Conservation (phyloP, 73 alveolate species). For the Paramecium biaurelia region DNA sequence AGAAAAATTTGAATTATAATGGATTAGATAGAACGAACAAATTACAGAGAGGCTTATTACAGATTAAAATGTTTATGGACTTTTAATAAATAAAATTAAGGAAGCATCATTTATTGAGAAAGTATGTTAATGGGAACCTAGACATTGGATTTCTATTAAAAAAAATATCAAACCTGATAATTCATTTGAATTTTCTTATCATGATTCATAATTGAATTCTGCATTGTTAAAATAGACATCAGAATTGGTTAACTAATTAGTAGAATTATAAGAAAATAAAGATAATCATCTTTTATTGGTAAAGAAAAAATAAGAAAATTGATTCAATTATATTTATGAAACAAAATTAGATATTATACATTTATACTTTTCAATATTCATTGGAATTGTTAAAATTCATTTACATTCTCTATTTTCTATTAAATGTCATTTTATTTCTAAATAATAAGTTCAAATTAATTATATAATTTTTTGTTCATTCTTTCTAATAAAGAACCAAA, state of each 20-base stretch:
- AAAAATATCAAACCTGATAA: background rate
- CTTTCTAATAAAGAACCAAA: background rate
- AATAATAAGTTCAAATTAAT: background rate
- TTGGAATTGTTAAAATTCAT: background rate
- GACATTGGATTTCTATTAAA: background rate
- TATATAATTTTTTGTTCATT: background rate
- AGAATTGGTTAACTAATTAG: background rate
- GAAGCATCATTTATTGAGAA: background rate
- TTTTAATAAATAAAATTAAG: background rate
- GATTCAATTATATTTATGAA: background rate
- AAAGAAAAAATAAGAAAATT: background rate
- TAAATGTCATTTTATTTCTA: background rate
- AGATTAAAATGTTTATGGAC: background rate
- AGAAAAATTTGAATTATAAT: background rate
- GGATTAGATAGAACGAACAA: background rate
- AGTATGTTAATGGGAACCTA: background rate
- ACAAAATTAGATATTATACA: background rate
- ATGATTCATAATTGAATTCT: background rate
- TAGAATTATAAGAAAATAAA: background rate
- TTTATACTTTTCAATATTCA: background rate
- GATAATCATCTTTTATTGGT: background rate
- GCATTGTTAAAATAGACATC: background rate
- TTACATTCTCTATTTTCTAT: background rate
- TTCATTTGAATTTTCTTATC: background rate
- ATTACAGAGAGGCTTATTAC: background rate